Evolutionary conservation across 2,329 filamentous ascomycete genomes (phyloP), one percentile per base, ranked within the genome.

Genomic region (Neofusicoccum ribis): DNA sequence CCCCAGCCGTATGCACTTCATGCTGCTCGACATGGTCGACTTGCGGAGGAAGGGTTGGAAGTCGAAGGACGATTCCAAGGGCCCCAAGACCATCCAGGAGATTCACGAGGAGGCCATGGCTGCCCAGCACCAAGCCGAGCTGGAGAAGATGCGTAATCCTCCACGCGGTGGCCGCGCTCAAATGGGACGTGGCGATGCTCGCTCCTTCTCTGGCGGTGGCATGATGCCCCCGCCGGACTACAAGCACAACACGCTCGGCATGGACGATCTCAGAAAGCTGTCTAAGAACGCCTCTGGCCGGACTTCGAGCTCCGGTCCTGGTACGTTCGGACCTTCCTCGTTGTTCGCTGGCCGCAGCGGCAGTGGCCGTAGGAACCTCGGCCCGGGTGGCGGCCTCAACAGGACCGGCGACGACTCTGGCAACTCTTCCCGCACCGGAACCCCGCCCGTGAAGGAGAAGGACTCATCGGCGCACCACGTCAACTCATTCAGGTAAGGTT

Each of bases 21-120:
- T 99, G 95, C 86, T 99, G 67, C 88, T 98, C 88, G 95, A 99
- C 76, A 87, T 97, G 64, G 78, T 96, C 65, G 95, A 99, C 77
- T 84, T 99, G 69, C 89, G 95, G 70, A 87, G 79, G 75, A 82
- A 84, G 61, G 84, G 86, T 76, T 99, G 95, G 95, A 79, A 85
- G 67, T 93, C 92, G 65, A 97, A 97, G 84, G 92, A 96, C 76
- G 82, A 83, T 63, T 91, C 93, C 81, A 98, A 98, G 84, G 95
- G 95, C 43, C 95, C 95, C 66, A 97, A 97, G 88, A 99, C 95
- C 8, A 90, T 99, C 62, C 88, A 93, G 3, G 91, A 98, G 81
- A 91, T 99, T 70, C 91, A 93, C 76, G 90, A 89, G 66, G 91
- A 93, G 80, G 92, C 92, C 69, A 85, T 87, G 62, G 90, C 89